Evolutionary conservation across 371 early-diverging fungal species (phyloP).

Genomic region (Syncephalis fuscata): DNA sequence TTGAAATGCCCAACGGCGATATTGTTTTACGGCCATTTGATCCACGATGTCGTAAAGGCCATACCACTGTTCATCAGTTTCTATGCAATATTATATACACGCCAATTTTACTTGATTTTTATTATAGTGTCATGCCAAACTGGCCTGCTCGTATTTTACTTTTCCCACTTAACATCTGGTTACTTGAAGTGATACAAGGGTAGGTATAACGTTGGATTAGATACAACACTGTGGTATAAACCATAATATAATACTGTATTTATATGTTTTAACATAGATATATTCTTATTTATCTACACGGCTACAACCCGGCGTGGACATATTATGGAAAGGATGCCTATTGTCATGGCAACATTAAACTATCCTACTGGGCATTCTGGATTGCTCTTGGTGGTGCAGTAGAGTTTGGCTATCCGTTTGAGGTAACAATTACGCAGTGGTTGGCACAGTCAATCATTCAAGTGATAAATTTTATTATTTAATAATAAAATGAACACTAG

Average conservation of each 20-base stretch:
- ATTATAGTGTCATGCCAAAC: conserved; percentile 9
- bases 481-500: too few species aligned
- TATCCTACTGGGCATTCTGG: conserved; percentile 15
- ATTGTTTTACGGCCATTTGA: conserved; percentile 12
- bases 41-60: conserved; percentile 11
- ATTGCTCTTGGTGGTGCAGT: conserved; percentile 13
- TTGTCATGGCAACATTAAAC: conserved; percentile 16
- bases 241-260: too few species aligned
- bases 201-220: too few species aligned
- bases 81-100: conserved; percentile 17
- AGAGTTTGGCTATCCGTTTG: conserved; percentile 5
- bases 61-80: conserved; percentile 15
- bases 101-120: conserved; percentile 13
- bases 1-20: conserved; percentile 14
- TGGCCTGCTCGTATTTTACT: conserved; percentile 10
- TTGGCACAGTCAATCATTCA: too few species aligned
- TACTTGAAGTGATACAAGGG: conserved; percentile 15
- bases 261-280: conserved; percentile 4
- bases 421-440: too few species aligned
- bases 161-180: conserved; percentile 16
- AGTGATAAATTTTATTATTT: too few species aligned
- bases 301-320: conserved; percentile 16
- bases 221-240: too few species aligned
- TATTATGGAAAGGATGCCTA: conserved; percentile 13
- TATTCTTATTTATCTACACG: conserved; percentile 13